A percentile compares a stretch with the other conserved stretches of the same genome.
Conservation (phyloP, 352 stramenopile genomes). For the Pythium periplocum region DNA sequence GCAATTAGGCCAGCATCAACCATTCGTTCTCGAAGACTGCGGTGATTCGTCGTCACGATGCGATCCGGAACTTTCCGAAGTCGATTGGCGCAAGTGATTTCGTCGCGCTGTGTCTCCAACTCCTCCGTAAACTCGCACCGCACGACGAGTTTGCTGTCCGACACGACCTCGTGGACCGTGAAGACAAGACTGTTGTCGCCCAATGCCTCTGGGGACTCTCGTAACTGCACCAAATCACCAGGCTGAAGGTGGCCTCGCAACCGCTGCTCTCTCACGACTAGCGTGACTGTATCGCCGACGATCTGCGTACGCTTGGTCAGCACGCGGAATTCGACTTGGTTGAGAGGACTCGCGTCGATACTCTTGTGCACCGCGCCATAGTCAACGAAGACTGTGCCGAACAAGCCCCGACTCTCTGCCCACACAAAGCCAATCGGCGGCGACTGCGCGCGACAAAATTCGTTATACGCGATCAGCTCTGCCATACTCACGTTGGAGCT, state of each 20-base stretch:
- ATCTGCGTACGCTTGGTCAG: constrained; percentile 12
- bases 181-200: too few relatives aligned
- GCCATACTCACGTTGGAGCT: constrained; percentile 25
- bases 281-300: constrained; percentile 1
- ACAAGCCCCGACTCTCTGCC: constrained; percentile 28
- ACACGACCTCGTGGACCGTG: too few relatives aligned
- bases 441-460: constrained; percentile 36
- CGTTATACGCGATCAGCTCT: constrained; percentile 41
- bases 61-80: too few relatives aligned
- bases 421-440: constrained; percentile 35
- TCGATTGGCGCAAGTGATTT: too few relatives aligned
- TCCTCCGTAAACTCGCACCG: too few relatives aligned
- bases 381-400: constrained; percentile 36
- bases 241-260: constrained; percentile 8
- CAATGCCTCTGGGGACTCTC: too few relatives aligned
- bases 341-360: constrained; percentile 5
- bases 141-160: too few relatives aligned
- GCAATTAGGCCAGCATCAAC: too few relatives aligned
- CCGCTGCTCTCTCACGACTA: constrained; percentile 19
- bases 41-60: too few relatives aligned
- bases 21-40: too few relatives aligned
- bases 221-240: background rate
- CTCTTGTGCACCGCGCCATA: constrained; percentile 16
- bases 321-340: constrained; percentile 18
- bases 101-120: too few relatives aligned